Conservation (phyloP, 169 alveolate species). For the Babesia sp. region DNA sequence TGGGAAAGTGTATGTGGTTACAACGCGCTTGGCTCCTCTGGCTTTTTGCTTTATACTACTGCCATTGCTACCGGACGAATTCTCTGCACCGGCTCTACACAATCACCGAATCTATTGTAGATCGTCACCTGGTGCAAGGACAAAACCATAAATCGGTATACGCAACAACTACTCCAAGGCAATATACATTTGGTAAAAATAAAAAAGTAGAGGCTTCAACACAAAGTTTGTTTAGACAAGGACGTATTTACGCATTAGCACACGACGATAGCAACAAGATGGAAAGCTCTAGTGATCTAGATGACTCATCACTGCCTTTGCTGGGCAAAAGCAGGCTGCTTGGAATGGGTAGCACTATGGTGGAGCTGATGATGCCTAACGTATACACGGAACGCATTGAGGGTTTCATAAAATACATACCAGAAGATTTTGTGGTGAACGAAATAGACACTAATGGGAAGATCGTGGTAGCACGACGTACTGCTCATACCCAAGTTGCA, state of each 20-base stretch:
- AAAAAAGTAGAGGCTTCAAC: not conserved
- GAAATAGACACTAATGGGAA: conserved; percentile 55
- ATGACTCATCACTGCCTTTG: not conserved
- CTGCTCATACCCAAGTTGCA: not conserved
- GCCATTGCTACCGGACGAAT: conserved; percentile 4
- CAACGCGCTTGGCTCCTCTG: not conserved
- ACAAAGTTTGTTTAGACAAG: not conserved
- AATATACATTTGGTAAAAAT: no score
- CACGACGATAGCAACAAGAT: not conserved
- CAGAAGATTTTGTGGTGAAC: conserved; percentile 60
- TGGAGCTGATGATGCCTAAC: conserved; percentile 34
- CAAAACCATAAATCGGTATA: no score
- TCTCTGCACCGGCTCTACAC: no score
- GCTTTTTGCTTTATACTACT: not conserved
- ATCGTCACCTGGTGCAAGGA: no score
- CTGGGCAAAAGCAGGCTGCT: conserved; percentile 25
- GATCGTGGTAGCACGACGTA: conserved; percentile 14
- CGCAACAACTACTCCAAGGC: no score
- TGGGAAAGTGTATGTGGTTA: conserved; percentile 7
- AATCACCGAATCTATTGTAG: no score
- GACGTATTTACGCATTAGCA: not conserved
- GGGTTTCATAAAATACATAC: conserved; percentile 40
- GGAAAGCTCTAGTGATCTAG: not conserved
- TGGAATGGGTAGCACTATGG: conserved; percentile 58
- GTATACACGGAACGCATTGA: conserved; percentile 42